Conservation (phyloP, 192 early-diverging fungal species). For the Linnemannia exigua region DNA sequence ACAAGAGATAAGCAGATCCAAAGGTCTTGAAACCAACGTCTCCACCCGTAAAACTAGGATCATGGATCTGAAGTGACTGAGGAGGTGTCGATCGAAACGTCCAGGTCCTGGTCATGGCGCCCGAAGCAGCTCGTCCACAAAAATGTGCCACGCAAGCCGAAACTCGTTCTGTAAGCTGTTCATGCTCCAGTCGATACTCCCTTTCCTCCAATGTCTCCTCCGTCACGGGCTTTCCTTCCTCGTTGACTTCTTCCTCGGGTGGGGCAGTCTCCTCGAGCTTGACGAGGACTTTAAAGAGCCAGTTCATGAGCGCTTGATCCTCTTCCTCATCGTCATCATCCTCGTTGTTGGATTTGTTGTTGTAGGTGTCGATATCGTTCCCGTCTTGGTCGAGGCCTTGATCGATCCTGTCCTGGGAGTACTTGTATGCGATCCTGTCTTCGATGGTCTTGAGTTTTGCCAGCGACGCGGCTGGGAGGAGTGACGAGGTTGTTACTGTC, state of each 20-base stretch:
- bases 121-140: constrained; percentile 51
- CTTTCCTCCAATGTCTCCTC: constrained; percentile 26
- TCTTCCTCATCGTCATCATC: constrained; percentile 5
- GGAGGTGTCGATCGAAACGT: constrained; percentile 35
- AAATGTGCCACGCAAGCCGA: constrained; percentile 47
- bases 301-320: constrained; percentile 29
- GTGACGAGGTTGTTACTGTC: constrained; percentile 16
- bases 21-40: constrained; percentile 72
- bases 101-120: constrained; percentile 55
- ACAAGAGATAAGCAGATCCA: constrained; percentile 66
- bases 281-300: constrained; percentile 36
- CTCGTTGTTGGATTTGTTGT: neutral
- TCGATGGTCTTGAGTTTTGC: constrained; percentile 33
- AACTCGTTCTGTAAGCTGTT: constrained; percentile 36
- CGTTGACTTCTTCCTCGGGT: constrained; percentile 35
- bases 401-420: constrained; percentile 55
- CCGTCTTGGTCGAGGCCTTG: constrained; percentile 53
- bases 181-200: constrained; percentile 32
- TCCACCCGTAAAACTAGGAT: constrained; percentile 64
- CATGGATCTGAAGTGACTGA: constrained; percentile 57
- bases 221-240: neutral
- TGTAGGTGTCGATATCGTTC: constrained; percentile 36
- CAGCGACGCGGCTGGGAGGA: constrained; percentile 29
- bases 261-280: constrained; percentile 45
- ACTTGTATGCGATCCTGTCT: constrained; percentile 52